These are phyloP conservation scores for Corynespora cassiicola DNA, from an alignment of 2,329 filamentous ascomycete species.

Conservation along the genomic window DNA sequence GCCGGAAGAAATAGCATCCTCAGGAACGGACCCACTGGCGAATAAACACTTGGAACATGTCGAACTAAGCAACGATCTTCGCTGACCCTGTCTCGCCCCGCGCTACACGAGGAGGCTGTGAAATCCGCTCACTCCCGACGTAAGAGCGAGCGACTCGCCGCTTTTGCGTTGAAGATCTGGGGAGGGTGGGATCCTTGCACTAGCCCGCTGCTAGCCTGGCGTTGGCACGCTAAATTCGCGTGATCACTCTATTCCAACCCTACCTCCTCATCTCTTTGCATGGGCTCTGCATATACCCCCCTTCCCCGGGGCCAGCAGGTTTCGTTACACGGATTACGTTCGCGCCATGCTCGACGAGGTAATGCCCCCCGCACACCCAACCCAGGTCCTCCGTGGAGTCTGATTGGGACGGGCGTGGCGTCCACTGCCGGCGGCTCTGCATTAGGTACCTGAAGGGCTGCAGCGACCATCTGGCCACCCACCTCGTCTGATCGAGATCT, in stretches of 20 bases:
- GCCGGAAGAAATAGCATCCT: slow-evolving; percentile 31
- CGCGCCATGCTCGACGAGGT: no score
- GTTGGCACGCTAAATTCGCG: slow-evolving; percentile 29
- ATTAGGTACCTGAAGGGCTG: slow-evolving; percentile 1
- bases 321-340: no score
- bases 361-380: slow-evolving; percentile 27
- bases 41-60: slow-evolving; percentile 15
- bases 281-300: slow-evolving; percentile 18
- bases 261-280: slow-evolving; percentile 30
- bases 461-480: slow-evolving; percentile 1
- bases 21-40: slow-evolving; percentile 19
- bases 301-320: slow-evolving; percentile 17
- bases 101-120: slow-evolving; percentile 9
- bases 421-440: slow-evolving; percentile 27
- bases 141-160: slow-evolving; percentile 19
- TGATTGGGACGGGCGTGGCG: slow-evolving; percentile 20
- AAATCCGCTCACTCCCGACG: slow-evolving; percentile 8
- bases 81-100: slow-evolving; percentile 16
- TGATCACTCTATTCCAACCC: slow-evolving; percentile 40
- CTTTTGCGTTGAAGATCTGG: slow-evolving; percentile 27
- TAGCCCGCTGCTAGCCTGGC: slow-evolving; percentile 24
- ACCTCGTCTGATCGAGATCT: slow-evolving; percentile 5
- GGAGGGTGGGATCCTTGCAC: slow-evolving; percentile 16
- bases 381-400: no score
- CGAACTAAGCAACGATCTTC: slow-evolving; percentile 35